A percentile compares a stretch with the other conserved stretches of the same genome.
Conservation (phyloP, 805 yeast species). For the Hanseniaspora mollemarum region DNA sequence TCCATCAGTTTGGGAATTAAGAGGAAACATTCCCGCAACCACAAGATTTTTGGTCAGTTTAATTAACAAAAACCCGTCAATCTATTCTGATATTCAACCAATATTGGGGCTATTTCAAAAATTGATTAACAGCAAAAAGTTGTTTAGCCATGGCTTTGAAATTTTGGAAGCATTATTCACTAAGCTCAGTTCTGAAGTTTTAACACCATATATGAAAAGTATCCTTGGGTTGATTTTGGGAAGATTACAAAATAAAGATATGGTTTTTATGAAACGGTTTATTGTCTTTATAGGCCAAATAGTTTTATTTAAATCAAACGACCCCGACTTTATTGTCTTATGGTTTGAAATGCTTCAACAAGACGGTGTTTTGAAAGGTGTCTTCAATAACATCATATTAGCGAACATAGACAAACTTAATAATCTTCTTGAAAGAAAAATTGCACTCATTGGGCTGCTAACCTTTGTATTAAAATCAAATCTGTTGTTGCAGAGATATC, state of each 20-base stretch:
- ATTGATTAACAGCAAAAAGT: constrained; percentile 68
- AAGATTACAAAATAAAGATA: constrained; percentile 72
- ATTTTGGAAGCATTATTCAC: constrained; percentile 58
- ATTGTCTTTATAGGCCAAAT: constrained; percentile 50
- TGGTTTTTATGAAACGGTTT: constrained; percentile 62
- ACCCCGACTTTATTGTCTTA: constrained; percentile 43
- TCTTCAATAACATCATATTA: constrained; percentile 32
- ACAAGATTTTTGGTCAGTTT: constrained; percentile 68
- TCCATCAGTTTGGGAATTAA: constrained; percentile 86
- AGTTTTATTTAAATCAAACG: constrained; percentile 34
- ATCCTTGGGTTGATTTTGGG: constrained; percentile 67
- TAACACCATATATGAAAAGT: constrained; percentile 52
- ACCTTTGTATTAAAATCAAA: constrained; percentile 32
- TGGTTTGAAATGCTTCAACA: constrained; percentile 64
- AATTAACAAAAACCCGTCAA: constrained; percentile 31
- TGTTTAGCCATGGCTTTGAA: constrained; percentile 78
- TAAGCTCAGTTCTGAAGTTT: constrained; percentile 38
- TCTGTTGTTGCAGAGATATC: constrained; percentile 34
- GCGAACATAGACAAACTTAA: constrained; percentile 37
- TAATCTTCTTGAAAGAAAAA: constrained; percentile 45
- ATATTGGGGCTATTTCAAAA: constrained; percentile 94
- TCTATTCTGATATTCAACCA: constrained; percentile 49
- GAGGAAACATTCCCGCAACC: constrained; percentile 89
- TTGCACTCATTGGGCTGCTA: constrained; percentile 41
- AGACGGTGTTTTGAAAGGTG: constrained; percentile 42